Evolutionary conservation across 768 basidiomycete genomes (phyloP).

Genomic region (Pleurotus pulmonarius): DNA sequence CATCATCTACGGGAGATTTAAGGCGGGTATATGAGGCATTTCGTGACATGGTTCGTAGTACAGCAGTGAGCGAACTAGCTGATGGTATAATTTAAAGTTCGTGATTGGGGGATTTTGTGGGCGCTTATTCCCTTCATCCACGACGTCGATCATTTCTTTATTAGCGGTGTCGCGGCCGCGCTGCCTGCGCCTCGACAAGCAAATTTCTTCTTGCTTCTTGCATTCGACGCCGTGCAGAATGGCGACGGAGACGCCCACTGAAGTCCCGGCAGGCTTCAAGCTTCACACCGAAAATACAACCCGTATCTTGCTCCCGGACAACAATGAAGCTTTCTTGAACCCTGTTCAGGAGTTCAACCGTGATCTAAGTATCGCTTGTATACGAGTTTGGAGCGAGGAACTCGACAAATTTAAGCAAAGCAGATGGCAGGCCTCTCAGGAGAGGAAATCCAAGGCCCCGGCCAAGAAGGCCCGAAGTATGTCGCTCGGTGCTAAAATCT

Average conservation of each 20-base stretch:
- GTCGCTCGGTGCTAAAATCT: slow-evolving; percentile 8
- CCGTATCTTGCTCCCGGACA: slow-evolving; percentile 66
- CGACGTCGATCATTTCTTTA: neutral
- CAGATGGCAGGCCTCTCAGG: slow-evolving; percentile 52
- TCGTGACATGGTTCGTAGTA: slow-evolving; percentile 1
- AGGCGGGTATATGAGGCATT: slow-evolving; percentile 3
- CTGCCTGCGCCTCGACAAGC: neutral
- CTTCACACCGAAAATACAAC: slow-evolving; percentile 82
- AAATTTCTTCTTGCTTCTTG: neutral
- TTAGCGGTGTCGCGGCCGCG: neutral
- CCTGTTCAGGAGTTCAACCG: slow-evolving; percentile 99
- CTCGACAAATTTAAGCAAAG: slow-evolving; percentile 57
- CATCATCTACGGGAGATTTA: slow-evolving; percentile 33
- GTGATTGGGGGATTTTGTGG: neutral
- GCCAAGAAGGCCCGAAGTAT: slow-evolving; percentile 45
- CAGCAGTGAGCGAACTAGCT: neutral
- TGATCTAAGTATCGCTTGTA: slow-evolving; percentile 88
- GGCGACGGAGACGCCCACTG: slow-evolving; percentile 22
- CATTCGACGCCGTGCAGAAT: slow-evolving; percentile 11
- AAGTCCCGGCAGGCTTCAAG: slow-evolving; percentile 69
- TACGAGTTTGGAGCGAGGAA: slow-evolving; percentile 83
- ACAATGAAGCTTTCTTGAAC: slow-evolving; percentile 90
- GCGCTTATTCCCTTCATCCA: neutral
- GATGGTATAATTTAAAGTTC: no score
- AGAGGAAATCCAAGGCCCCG: slow-evolving; percentile 40